Base-by-base conservation (phyloP, 2,329 filamentous ascomycete species). In the Camillea tinctor region DNA sequence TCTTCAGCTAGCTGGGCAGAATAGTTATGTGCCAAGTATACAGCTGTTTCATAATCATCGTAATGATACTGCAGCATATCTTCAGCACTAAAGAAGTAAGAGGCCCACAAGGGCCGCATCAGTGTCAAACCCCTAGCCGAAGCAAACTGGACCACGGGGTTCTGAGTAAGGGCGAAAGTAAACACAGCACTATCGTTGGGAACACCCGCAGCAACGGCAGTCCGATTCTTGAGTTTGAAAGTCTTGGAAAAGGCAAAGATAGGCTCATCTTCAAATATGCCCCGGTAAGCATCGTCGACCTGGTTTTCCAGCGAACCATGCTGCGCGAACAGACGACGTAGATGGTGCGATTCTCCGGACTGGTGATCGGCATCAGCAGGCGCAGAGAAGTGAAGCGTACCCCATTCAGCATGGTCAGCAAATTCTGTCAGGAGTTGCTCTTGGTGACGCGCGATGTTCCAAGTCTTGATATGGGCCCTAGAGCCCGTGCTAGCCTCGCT, bases 31-130 rank as follows among this genome's bases (percentile, higher is more conserved):
- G 91, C 90, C 52, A 94, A 79, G 19, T 75, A 72, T 1, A 77
- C 80, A 9, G 89, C 90, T 53, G 84, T 84, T 1, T 80, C 70
- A 68, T 90, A 93, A 69, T 96, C 92, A 55, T 84, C 71, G 68
- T 93, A 94, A 71, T 96, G 92, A 73, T 90, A 94, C 17, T 80
- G 78, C 26, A 95, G 78, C 58, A 96, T 79, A n/a, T 84, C 79
- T 57, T 87, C 80, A 1, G 84, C 79, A 6, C 79, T 82, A 2
- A 77, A 71, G 70, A 93, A 93, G 80, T 89, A 93, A 0, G 88
- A 90, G 63, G 85, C 82, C 92, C 92, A 96, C 5, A 95, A 75
- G 2, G 91, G 92, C 52, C 85, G 83, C 91, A 96, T 94, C 66
- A 83, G 78, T 0, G 90, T 93, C 64, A 93, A 74, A 1, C 92